These are phyloP conservation scores for Sinapis alba DNA, from an alignment of 441 rosid species.

Conservation along the genomic window DNA sequence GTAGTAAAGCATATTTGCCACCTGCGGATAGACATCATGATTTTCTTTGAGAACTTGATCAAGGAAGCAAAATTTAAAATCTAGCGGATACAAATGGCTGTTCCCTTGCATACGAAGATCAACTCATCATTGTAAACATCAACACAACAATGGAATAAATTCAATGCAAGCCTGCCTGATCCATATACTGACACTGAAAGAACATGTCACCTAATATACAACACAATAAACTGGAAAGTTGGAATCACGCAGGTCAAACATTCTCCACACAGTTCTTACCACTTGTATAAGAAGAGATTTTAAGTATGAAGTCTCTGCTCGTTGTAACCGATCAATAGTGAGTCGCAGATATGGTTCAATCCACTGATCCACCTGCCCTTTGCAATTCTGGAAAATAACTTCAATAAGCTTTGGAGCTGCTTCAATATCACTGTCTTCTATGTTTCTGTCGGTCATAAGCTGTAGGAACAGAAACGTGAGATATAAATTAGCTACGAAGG, in stretches of 20 bases:
- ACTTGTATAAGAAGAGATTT: constrained; percentile 97
- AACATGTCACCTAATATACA: neutral
- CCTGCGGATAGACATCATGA: constrained; percentile 45
- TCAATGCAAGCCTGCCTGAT: constrained; percentile 17
- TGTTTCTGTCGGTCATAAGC: constrained; percentile 83
- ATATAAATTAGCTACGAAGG: constrained; percentile 21
- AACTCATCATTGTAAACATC: constrained; percentile 8
- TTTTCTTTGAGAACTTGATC: constrained; percentile 9
- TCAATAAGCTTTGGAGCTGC: constrained; percentile 98
- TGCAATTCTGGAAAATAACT: constrained; percentile 94
- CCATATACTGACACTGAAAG: constrained; percentile 13
- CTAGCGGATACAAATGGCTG: neutral
- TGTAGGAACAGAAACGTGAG: constrained; percentile 39
- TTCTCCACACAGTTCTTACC: constrained; percentile 55
- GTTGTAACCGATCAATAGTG: constrained; percentile 78
- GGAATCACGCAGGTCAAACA: constrained; percentile 12
- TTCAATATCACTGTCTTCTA: constrained; percentile 88
- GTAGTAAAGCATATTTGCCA: constrained; percentile 95
- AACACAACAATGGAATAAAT: constrained; percentile 9
- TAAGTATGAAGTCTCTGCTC: constrained; percentile 74
- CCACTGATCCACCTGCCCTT: constrained; percentile 98
- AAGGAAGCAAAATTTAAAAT: neutral
- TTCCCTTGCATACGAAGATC: neutral
- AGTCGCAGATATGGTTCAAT: constrained; percentile 90
- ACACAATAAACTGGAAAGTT: neutral